These are phyloP conservation scores for Hypoxylon fragiforme DNA, from an alignment of 495 filamentous ascomycete species.

Conservation along the genomic window DNA sequence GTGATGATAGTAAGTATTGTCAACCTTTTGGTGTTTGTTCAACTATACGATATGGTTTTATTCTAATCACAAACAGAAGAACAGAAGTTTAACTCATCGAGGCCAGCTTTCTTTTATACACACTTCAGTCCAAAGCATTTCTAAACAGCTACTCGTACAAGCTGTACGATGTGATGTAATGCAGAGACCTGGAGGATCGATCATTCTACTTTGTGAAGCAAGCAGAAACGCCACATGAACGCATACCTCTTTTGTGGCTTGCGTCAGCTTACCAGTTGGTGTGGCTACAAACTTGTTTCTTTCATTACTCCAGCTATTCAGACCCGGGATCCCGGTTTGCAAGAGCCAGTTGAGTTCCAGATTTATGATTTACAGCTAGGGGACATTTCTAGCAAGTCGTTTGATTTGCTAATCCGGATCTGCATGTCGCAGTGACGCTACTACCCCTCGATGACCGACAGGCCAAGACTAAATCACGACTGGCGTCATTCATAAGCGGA, in stretches of 20 bases:
- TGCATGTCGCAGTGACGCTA: conserved; percentile 16
- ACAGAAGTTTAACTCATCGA: too few species aligned
- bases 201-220: too few species aligned
- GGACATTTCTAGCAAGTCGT: conserved; percentile 6
- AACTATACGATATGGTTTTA: neutral
- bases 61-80: too few species aligned
- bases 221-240: conserved; percentile 26
- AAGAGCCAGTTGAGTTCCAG: conserved; percentile 14
- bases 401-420: conserved; percentile 23
- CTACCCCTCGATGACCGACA: neutral
- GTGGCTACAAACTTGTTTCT: conserved; percentile 39
- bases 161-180: conserved; percentile 35
- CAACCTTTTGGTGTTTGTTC: neutral
- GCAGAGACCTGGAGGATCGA: neutral
- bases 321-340: conserved; percentile 7
- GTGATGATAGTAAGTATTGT: too few species aligned
- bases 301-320: conserved; percentile 5
- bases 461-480: neutral
- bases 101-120: too few species aligned
- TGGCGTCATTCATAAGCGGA: conserved; percentile 27
- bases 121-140: too few species aligned
- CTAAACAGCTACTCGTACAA: conserved; percentile 5
- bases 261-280: conserved; percentile 19
- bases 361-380: conserved; percentile 18
- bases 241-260: conserved; percentile 30